Base-by-base conservation (phyloP, 768 basidiomycete genomes). In the Lepiota brunneoincarnata region DNA sequence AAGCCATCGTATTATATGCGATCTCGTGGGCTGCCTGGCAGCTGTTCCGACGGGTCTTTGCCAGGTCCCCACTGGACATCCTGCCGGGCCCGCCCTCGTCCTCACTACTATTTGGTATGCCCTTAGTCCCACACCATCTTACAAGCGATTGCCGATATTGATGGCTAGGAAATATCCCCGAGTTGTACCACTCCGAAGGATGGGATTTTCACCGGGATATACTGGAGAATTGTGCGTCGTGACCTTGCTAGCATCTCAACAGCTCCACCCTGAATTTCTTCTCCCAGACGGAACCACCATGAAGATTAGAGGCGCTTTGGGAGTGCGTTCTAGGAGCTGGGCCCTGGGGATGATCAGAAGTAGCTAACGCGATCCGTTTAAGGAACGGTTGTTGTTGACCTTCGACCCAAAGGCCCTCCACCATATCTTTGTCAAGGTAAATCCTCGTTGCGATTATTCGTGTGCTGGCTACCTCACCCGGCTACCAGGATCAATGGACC, bases 341-440 rank as follows among this genome's bases (percentile, higher is more conserved):
- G 15, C 24, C 34, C 18, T 7, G 23, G 21, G n/a, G 40, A 6
- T 6, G n/a, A 12, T 34, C 26, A 15, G 4, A 20, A 7, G 31
- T 11, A 12, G 4, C 31, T 41, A 23, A 54, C 2, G 15, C 17
- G 4, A n/a, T 15, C 14, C 37, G 18, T 15, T 23, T 51, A 62
- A 69, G 69, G 64, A 65, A 49, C 60, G 66, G 31, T 61, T 67
- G 40, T 61, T 80, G 6, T 72, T 71, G 53, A 67, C 76, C 0
- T 75, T 62, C 46, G 79, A 80, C 54, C 75, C 78, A 1, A 71
- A 67, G 37, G 79, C 78, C 1, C 54, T 80, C 49, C 69, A 78
- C 48, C 71, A 74, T 51, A 75, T 80, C 20, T 43, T 76, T 18
- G 63, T 78, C 14, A 78, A 78, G 63, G 79, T 75, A 40, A 55